Evolutionary conservation across 1,284 basidiomycete genomes (phyloP).

Genomic region (Chondrostereum purpureum): DNA sequence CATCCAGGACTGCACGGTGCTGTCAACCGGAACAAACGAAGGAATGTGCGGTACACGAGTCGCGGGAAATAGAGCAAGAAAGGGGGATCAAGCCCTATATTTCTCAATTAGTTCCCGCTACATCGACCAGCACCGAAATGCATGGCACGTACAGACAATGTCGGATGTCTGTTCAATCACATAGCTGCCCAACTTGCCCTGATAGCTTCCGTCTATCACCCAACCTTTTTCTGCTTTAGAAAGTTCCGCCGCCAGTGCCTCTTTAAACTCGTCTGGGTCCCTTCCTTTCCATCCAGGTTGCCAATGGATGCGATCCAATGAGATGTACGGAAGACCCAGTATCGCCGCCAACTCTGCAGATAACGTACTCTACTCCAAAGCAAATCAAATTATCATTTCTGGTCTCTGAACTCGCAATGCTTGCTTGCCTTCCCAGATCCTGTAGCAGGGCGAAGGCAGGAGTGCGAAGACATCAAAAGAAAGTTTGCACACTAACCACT

Average conservation of each 20-base stretch:
- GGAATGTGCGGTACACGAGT: background rate
- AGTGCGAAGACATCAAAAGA: background rate
- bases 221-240: background rate
- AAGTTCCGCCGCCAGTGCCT: background rate
- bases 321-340: constrained; percentile 1
- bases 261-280: background rate
- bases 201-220: constrained; percentile 1
- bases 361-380: background rate
- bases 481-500: background rate
- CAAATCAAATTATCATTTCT: too few relatives aligned
- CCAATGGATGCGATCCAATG: background rate
- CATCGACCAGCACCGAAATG: background rate
- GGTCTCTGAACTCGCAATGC: too few relatives aligned
- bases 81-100: background rate
- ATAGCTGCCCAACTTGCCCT: background rate
- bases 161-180: background rate
- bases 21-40: background rate
- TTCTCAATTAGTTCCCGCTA: background rate
- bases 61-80: constrained; percentile 1
- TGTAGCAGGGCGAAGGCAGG: background rate
- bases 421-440: background rate
- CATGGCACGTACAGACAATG: background rate
- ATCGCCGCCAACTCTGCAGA: background rate
- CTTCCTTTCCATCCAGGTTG: background rate
- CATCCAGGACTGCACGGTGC: constrained; percentile 1